Evolutionary conservation across 1,284 basidiomycete species (phyloP).

Genomic region (Phellopilus nigrolimitatus): DNA sequence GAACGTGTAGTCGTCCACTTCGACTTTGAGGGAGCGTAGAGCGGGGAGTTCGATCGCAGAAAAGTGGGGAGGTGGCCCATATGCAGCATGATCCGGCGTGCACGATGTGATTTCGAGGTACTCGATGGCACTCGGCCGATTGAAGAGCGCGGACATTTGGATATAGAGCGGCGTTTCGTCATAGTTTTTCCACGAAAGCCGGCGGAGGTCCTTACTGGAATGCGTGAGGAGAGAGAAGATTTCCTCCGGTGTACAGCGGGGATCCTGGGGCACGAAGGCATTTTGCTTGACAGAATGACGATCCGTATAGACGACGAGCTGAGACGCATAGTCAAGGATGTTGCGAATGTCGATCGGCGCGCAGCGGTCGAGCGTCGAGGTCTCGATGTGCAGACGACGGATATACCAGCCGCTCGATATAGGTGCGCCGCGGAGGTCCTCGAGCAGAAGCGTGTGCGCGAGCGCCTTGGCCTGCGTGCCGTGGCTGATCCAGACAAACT

Average conservation of each 20-base stretch:
- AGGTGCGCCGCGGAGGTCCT: constrained; percentile 34
- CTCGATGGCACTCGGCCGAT: constrained; percentile 43
- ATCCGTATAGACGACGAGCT: constrained; percentile 57
- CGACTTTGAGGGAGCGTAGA: constrained; percentile 60
- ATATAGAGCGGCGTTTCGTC: constrained; percentile 57
- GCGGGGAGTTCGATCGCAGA: constrained; percentile 43
- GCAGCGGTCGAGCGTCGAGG: constrained; percentile 60
- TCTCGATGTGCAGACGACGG: constrained; percentile 63
- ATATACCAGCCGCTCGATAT: constrained; percentile 50
- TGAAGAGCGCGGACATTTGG: constrained; percentile 50
- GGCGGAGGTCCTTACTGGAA: constrained; percentile 45
- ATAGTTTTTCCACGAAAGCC: constrained; percentile 66
- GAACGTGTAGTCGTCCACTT: constrained; percentile 66
- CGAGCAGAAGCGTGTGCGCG: constrained; percentile 48
- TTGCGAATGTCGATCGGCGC: constrained; percentile 57
- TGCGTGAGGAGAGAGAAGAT: constrained; percentile 55
- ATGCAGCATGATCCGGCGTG: constrained; percentile 29
- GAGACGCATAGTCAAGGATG: constrained; percentile 59
- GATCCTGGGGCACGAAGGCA: constrained; percentile 39
- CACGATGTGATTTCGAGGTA: constrained; percentile 55
- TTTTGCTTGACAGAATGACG: constrained; percentile 56
- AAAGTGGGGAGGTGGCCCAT: constrained; percentile 24
- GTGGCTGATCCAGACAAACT: constrained; percentile 62
- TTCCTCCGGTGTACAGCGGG: constrained; percentile 44
- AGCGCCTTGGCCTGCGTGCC: constrained; percentile 54